Evolutionary conservation across 2,329 filamentous ascomycete genomes (phyloP).

Genomic region (Stemphylium lycopersici): DNA sequence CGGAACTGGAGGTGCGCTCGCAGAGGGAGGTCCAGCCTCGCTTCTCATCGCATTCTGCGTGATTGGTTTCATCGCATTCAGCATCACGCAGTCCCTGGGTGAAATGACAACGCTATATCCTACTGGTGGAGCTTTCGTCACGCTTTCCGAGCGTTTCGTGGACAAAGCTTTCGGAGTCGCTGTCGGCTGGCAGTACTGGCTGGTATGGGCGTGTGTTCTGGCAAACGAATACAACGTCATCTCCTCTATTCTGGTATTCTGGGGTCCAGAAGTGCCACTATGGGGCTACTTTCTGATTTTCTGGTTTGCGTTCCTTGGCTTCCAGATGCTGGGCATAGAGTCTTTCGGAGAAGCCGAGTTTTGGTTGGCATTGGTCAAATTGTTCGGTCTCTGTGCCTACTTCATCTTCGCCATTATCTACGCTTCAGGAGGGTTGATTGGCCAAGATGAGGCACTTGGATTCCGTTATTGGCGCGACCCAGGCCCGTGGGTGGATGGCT

Average conservation of each 20-base stretch:
- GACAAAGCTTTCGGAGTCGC: conserved; percentile 33
- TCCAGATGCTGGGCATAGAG: conserved; percentile 51
- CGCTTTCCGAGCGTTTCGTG: conserved; percentile 69
- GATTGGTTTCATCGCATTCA: conserved; percentile 70
- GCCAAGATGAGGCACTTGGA: conserved; percentile 41
- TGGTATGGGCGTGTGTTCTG: conserved; percentile 70
- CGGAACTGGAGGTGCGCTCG: conserved; percentile 72
- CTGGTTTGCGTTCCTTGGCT: conserved; percentile 47
- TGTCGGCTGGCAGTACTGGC: conserved; percentile 44
- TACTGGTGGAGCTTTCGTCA: conserved; percentile 73
- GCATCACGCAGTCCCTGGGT: conserved; percentile 74
- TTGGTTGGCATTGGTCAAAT: conserved; percentile 51
- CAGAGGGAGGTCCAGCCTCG: conserved; percentile 72
- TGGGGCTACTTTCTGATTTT: conserved; percentile 53
- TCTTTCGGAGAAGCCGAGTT: conserved; percentile 53
- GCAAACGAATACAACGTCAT: conserved; percentile 75
- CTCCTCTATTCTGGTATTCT: conserved; percentile 69
- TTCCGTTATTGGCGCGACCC: conserved; percentile 50
- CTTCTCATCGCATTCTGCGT: conserved; percentile 77
- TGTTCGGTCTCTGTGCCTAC: conserved; percentile 46
- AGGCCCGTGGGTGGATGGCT: conserved; percentile 50
- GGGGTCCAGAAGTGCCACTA: conserved; percentile 59
- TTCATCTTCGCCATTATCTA: conserved; percentile 52
- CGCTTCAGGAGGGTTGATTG: conserved; percentile 37
- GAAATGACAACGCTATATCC: conserved; percentile 77